Base-by-base conservation (phyloP, 495 filamentous ascomycete species). In the Xylaria castorea region DNA sequence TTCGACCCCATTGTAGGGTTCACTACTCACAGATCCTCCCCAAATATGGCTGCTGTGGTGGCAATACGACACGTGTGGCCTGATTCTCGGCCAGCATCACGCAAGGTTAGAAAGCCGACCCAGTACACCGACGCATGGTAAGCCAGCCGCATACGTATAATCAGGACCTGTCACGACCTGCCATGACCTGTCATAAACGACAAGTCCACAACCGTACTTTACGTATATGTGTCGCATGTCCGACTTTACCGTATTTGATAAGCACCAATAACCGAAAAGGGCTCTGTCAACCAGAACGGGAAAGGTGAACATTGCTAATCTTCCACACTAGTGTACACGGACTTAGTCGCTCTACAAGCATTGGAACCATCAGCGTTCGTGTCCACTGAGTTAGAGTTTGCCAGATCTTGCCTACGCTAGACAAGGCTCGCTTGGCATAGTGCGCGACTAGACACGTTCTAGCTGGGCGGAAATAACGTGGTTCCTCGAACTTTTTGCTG, bases 21-120 rank as follows among this genome's bases (percentile, higher is more conserved):
- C 64, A 40, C 42, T 14, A 22, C 27, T n/a, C n/a, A n/a, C 22
- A 5, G 46, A 22, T 30, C 16, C 63, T 30, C 16, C 63, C 40
- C 11, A 20, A 32, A 20, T n/a, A 22, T 51, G 30, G 50, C 36
- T 50, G 66, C 36, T 57, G 36, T 32, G 66, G 66, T 68, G 66
- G 66, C 66, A 68, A 68, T 68, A 50, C 66, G 11, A 68, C 64
- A 53, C 34, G 66, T 68, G 66, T 68, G 66, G 50, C 66, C 66
- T 68, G 66, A 55, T 68, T 68, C 36, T 68, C 50, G 66, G 44
- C 66, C 66, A 44, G 66, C 66, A 68, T 57, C 64, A 66, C 64
- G 66, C 66, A 68, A 68, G 64, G 51, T 50, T 36, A 66, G 30
- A 44, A 67, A 16, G 32, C 66, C 66, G 66, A 57, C 18, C 66